Conservation (phyloP, 441 rosid genomes). For the Populus tomentosa region DNA sequence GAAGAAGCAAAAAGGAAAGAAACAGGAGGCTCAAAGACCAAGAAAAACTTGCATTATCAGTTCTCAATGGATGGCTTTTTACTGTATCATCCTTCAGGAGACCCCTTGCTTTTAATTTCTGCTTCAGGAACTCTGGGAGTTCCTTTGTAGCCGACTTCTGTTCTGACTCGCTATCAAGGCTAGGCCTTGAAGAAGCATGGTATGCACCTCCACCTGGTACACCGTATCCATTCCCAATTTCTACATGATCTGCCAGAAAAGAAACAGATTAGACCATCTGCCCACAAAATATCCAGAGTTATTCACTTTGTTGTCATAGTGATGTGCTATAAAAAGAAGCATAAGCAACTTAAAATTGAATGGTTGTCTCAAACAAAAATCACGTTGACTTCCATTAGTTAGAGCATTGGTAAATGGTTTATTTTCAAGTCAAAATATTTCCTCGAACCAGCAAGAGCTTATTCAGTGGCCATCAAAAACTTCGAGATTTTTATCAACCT, state of each 20-base stretch:
- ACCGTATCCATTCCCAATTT: slow-evolving; percentile 96
- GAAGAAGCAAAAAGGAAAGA: neutral
- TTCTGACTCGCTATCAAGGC: slow-evolving; percentile 38
- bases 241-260: slow-evolving; percentile 51
- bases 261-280: slow-evolving; percentile 5
- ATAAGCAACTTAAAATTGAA: neutral
- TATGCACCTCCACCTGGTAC: slow-evolving; percentile 96
- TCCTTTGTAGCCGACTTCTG: slow-evolving; percentile 35
- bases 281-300: neutral
- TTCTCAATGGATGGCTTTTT: slow-evolving; percentile 24
- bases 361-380: neutral
- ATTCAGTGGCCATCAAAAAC: neutral
- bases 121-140: slow-evolving; percentile 81
- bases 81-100: slow-evolving; percentile 50
- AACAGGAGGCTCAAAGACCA: neutral
- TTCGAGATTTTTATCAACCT: neutral
- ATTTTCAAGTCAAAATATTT: neutral
- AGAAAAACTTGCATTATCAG: slow-evolving; percentile 41
- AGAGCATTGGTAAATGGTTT: neutral
- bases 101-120: slow-evolving; percentile 78
- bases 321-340: neutral
- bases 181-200: slow-evolving; percentile 33
- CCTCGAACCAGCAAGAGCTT: slow-evolving; percentile 1
- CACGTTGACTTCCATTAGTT: neutral
- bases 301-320: neutral